phyloP scores from a whole-genome alignment of 1,139 yeast genomes.

The Keqinozyma sinolaborantium region DNA sequence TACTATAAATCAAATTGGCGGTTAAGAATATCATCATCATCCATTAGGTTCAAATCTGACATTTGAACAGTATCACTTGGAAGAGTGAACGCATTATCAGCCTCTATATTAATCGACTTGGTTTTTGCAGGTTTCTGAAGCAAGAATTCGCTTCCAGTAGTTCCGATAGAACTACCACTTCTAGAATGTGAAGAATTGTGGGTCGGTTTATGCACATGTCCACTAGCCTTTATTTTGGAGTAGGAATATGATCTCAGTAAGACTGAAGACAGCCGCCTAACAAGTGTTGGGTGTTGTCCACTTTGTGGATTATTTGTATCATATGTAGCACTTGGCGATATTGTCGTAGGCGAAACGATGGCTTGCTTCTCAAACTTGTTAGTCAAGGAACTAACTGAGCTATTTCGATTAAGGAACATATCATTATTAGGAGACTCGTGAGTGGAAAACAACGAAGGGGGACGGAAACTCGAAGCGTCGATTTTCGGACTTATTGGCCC shows the following conservation, averaged over 20 bases:
- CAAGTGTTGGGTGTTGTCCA: conserved; percentile 7
- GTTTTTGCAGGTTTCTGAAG: background rate
- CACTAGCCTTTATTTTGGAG: conserved; percentile 22
- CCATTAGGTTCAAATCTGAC: background rate
- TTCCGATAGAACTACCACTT: conserved; percentile 2
- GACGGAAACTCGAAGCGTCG: conserved; percentile 6
- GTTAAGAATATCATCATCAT: background rate
- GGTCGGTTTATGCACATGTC: conserved; percentile 31
- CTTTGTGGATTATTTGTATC: conserved; percentile 9
- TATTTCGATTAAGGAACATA: conserved; percentile 5
- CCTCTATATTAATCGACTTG: background rate
- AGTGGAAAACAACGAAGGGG: conserved; percentile 10
- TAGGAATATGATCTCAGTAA: conserved; percentile 13
- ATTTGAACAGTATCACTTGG: background rate
- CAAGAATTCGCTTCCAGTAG: background rate
- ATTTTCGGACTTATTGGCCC: conserved; percentile 8
- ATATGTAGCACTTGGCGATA: conserved; percentile 11
- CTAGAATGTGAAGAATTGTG: conserved; percentile 11
- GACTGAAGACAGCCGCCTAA: conserved; percentile 7
- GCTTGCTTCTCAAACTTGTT: conserved; percentile 26
- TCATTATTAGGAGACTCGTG: conserved; percentile 1
- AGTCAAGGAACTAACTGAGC: conserved; percentile 23
- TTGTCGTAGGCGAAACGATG: conserved; percentile 20
- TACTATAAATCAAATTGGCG: background rate
- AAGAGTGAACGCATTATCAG: background rate